A percentile compares a stretch with the other conserved stretches of the same genome.
phyloP scores from a whole-genome alignment of 2,329 filamentous ascomycete species.

The Ciborinia camelliae region DNA sequence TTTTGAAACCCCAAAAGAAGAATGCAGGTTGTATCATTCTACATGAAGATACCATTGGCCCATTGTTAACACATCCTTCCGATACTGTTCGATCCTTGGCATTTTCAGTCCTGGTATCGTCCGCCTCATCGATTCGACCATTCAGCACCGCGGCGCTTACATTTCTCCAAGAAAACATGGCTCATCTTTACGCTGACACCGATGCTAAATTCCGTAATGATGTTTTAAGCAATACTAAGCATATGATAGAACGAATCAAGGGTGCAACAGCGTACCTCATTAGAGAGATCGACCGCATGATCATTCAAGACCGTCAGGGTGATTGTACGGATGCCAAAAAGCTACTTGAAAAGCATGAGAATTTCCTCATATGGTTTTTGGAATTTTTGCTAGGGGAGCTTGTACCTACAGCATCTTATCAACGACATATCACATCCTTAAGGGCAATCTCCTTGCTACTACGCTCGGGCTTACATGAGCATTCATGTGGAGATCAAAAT shows the following conservation, averaged over 20 bases:
- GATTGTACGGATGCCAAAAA: constrained; percentile 16
- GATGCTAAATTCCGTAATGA: constrained; percentile 86
- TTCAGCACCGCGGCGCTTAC: constrained; percentile 61
- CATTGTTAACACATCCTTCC: constrained; percentile 53
- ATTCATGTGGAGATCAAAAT: background rate
- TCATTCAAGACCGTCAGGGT: constrained; percentile 8
- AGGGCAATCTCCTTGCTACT: constrained; percentile 67
- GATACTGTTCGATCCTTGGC: constrained; percentile 72
- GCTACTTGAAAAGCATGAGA: constrained; percentile 46
- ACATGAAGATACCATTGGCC: constrained; percentile 47
- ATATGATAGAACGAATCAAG: constrained; percentile 72
- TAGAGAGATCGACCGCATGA: constrained; percentile 36
- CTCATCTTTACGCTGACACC: constrained; percentile 73
- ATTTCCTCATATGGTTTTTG: constrained; percentile 73
- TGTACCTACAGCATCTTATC: constrained; percentile 79
- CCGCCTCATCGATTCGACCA: constrained; percentile 69
- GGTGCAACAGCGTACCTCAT: constrained; percentile 59
- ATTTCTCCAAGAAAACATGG: constrained; percentile 62
- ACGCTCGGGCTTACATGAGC: constrained; percentile 34
- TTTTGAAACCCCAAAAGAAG: constrained; percentile 39
- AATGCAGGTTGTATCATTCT: constrained; percentile 38
- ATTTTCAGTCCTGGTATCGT: constrained; percentile 74
- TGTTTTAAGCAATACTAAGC: constrained; percentile 68
- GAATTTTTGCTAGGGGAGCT: constrained; percentile 71
- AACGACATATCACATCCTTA: constrained; percentile 78